Conservation (phyloP, 2,329 filamentous ascomycete species). For the Aspergillus persii region DNA sequence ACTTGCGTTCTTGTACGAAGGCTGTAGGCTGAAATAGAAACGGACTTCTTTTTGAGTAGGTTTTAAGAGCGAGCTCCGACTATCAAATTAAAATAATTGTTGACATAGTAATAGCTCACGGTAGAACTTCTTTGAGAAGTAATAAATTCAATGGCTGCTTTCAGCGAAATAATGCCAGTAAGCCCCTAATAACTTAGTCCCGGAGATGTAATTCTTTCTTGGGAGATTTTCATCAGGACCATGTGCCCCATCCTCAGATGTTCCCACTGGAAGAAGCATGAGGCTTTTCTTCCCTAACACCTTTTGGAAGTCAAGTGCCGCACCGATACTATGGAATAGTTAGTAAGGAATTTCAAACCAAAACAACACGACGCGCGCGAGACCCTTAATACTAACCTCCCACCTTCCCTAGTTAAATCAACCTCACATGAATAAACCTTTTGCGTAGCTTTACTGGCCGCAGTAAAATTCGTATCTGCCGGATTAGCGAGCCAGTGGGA, state of each 20-base stretch:
- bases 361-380: no score
- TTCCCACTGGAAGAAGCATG: constrained; percentile 84
- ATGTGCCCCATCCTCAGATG: constrained; percentile 84
- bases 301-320: constrained; percentile 67
- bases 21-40: no score
- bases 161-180: no score
- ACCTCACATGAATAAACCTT: neutral
- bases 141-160: no score
- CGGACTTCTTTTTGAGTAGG: no score
- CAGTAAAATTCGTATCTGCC: constrained; percentile 4
- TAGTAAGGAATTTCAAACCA: neutral
- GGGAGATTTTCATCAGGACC: constrained; percentile 87
- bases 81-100: no score
- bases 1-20: no score
- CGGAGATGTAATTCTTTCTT: no score
- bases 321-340: constrained; percentile 5
- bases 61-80: no score
- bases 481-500: constrained; percentile 1
- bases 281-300: constrained; percentile 80
- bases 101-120: no score
- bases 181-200: no score
- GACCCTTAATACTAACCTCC: constrained; percentile 3
- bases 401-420: constrained; percentile 7
- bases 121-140: no score
- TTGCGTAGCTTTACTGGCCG: constrained; percentile 3